A percentile compares a stretch with the other conserved stretches of the same genome.
Evolutionary conservation across 2,329 filamentous ascomycete species (phyloP).

Genomic region (Ascochyta koolunga): DNA sequence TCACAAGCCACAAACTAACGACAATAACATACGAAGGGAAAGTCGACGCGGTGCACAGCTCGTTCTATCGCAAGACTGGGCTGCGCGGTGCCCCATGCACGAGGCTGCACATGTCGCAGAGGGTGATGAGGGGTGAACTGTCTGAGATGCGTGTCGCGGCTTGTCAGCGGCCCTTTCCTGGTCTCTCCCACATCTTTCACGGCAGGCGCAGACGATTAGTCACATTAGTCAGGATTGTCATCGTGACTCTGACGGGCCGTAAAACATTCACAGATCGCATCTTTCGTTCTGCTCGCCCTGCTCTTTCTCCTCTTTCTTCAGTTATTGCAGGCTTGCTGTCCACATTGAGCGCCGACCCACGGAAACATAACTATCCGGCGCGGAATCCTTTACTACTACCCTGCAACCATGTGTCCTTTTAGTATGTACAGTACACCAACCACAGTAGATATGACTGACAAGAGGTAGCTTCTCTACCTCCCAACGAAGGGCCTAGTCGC

Average conservation of each 20-base stretch:
- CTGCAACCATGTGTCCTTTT: constrained; percentile 44
- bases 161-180: constrained; percentile 1
- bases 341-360: constrained; percentile 20
- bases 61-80: constrained; percentile 2
- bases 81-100: constrained; percentile 14
- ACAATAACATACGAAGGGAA: constrained; percentile 19
- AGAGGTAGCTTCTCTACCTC: constrained; percentile 35
- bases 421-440: constrained; percentile 27
- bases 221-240: constrained; percentile 23
- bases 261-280: constrained; percentile 47
- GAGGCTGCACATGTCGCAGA: constrained; percentile 31
- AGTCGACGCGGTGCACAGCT: constrained; percentile 30
- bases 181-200: constrained; percentile 9
- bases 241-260: constrained; percentile 32
- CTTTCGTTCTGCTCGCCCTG: constrained; percentile 37
- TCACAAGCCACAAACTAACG: constrained; percentile 21
- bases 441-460: not conserved
- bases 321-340: constrained; percentile 26
- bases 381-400: constrained; percentile 32
- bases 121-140: constrained; percentile 35
- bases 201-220: constrained; percentile 40
- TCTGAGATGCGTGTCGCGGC: constrained; percentile 38
- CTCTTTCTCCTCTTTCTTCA: constrained; percentile 24
- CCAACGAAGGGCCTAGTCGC: constrained; percentile 36
- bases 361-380: constrained; percentile 37